These are phyloP conservation scores for Aspergillus fumigatus DNA, from an alignment of 2,329 filamentous ascomycete genomes.

Conservation along the genomic window DNA sequence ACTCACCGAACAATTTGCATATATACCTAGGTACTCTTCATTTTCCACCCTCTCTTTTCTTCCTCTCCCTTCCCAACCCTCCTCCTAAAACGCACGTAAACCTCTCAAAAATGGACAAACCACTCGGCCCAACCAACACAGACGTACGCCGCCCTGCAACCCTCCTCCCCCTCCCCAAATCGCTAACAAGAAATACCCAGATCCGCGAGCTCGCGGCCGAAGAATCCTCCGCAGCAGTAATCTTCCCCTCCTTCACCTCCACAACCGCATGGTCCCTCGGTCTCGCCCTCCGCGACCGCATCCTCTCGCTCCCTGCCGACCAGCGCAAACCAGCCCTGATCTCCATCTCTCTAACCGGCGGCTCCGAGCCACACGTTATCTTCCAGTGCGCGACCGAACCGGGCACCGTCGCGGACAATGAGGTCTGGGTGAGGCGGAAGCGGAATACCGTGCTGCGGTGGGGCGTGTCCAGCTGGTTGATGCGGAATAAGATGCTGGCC, in stretches of 20 bases:
- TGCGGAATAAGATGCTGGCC: slow-evolving; percentile 59
- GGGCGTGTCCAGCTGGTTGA: slow-evolving; percentile 65
- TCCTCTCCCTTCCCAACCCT: neutral
- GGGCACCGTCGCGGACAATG: slow-evolving; percentile 67
- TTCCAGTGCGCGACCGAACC: slow-evolving; percentile 66
- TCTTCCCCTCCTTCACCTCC: slow-evolving; percentile 37
- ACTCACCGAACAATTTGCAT: neutral
- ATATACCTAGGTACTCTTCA: neutral
- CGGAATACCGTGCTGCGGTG: slow-evolving; percentile 67
- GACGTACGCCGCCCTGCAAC: slow-evolving; percentile 17
- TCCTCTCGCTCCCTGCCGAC: slow-evolving; percentile 28
- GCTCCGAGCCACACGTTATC: slow-evolving; percentile 49
- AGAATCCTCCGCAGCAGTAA: slow-evolving; percentile 25
- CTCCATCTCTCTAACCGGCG: slow-evolving; percentile 35
- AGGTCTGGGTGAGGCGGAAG: slow-evolving; percentile 67
- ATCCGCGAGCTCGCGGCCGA: slow-evolving; percentile 23
- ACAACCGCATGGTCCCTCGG: slow-evolving; percentile 38
- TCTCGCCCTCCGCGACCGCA: slow-evolving; percentile 32
- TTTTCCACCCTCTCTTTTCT: neutral
- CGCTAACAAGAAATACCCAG: slow-evolving; percentile 10
- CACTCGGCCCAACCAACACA: slow-evolving; percentile 26
- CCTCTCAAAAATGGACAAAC: slow-evolving; percentile 20
- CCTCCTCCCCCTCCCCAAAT: neutral
- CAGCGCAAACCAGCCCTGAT: slow-evolving; percentile 38
- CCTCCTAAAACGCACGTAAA: neutral